These are phyloP conservation scores for Lactifluus hygrophoroides DNA, from an alignment of 768 basidiomycete species.

Conservation along the genomic window DNA sequence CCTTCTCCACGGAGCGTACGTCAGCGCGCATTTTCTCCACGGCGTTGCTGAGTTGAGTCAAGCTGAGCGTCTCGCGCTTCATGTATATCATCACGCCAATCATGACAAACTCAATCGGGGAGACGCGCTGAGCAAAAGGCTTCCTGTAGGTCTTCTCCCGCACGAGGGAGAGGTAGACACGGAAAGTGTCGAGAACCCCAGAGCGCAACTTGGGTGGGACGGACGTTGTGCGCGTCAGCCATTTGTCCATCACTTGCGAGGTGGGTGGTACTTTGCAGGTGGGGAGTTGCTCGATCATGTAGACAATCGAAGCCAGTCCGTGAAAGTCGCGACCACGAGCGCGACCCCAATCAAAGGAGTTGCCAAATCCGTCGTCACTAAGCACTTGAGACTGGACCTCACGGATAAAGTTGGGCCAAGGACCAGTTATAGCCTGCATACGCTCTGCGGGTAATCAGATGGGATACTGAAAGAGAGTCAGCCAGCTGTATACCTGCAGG, in stretches of 20 bases:
- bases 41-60: slow-evolving; percentile 35
- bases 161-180: slow-evolving; percentile 40
- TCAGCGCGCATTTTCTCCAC: slow-evolving; percentile 45
- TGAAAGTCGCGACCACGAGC: slow-evolving; percentile 33
- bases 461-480: background rate
- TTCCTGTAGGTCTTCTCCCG: slow-evolving; percentile 27
- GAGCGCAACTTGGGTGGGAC: slow-evolving; percentile 27
- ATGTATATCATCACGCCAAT: slow-evolving; percentile 45
- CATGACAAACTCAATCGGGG: slow-evolving; percentile 62
- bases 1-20: slow-evolving; percentile 47
- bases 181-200: slow-evolving; percentile 36
- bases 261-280: slow-evolving; percentile 13
- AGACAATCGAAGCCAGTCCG: slow-evolving; percentile 26
- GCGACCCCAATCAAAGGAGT: slow-evolving; percentile 30
- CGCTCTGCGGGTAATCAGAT: slow-evolving; percentile 38
- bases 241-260: slow-evolving; percentile 25
- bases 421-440: slow-evolving; percentile 54
- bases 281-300: slow-evolving; percentile 25
- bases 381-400: slow-evolving; percentile 41
- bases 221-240: slow-evolving; percentile 24
- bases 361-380: slow-evolving; percentile 28
- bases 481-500: slow-evolving; percentile 42
- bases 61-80: slow-evolving; percentile 34
- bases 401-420: slow-evolving; percentile 53
- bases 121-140: slow-evolving; percentile 36